Evolutionary conservation across 805 yeast species (phyloP).

Genomic region (Candida boleticola): DNA sequence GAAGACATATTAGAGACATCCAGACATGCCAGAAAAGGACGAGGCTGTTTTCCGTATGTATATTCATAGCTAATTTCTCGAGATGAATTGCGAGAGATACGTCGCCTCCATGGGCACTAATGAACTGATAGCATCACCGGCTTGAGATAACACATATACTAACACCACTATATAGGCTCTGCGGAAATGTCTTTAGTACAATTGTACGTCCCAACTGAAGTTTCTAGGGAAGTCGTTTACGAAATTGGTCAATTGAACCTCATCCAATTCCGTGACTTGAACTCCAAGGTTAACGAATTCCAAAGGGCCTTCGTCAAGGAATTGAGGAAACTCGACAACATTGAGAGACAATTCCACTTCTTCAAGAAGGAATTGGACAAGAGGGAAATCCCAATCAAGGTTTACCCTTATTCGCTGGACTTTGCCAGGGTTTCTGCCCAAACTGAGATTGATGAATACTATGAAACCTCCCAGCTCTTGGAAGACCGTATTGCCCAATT

Average conservation of each 20-base stretch:
- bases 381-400: slow-evolving; percentile 41
- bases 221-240: slow-evolving; percentile 81
- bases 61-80: background rate
- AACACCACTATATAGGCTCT: slow-evolving; percentile 51
- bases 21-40: slow-evolving; percentile 31
- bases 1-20: background rate
- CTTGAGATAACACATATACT: too few species aligned
- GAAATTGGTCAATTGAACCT: slow-evolving; percentile 83
- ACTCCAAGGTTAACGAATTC: slow-evolving; percentile 74
- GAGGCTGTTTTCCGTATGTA: slow-evolving; percentile 48
- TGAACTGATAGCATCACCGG: background rate
- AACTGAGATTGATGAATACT: slow-evolving; percentile 69
- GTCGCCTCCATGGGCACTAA: too few species aligned
- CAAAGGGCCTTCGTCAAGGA: slow-evolving; percentile 91
- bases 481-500: slow-evolving; percentile 76
- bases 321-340: slow-evolving; percentile 76
- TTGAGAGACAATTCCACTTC: slow-evolving; percentile 70
- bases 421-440: slow-evolving; percentile 34
- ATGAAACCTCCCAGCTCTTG: slow-evolving; percentile 57
- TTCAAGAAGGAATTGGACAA: slow-evolving; percentile 48
- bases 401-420: slow-evolving; percentile 24
- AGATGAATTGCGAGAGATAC: too few species aligned
- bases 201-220: slow-evolving; percentile 86
- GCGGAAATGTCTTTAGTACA: slow-evolving; percentile 97
- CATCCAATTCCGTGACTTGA: slow-evolving; percentile 84